These are phyloP conservation scores for Blastomyces percursus DNA, from an alignment of 2,329 filamentous ascomycete genomes.

Conservation along the genomic window DNA sequence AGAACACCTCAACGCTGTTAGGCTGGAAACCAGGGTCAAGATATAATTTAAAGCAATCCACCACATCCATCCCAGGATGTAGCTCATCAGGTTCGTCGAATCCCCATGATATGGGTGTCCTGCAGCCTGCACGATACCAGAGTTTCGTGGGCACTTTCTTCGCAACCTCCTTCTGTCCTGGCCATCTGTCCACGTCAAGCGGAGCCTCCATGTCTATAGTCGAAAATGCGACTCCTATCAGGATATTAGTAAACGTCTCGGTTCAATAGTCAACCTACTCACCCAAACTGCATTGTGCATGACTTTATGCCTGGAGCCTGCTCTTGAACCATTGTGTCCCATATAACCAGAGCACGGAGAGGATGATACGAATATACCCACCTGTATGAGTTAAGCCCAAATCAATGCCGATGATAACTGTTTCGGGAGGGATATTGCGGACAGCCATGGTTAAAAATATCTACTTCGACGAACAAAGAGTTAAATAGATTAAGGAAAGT, in stretches of 20 bases:
- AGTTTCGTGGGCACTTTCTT: conserved; percentile 5
- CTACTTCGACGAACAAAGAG: not conserved
- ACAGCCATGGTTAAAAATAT: not conserved
- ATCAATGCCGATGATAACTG: conserved; percentile 5
- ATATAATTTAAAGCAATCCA: conserved; percentile 7
- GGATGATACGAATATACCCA: not conserved
- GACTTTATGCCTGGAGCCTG: not conserved
- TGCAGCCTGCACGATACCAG: conserved; percentile 5
- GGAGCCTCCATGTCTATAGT: not conserved
- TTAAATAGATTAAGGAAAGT: not conserved
- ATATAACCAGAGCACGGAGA: not conserved
- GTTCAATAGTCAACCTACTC: not conserved
- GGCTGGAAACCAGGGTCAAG: conserved; percentile 2
- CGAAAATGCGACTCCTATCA: conserved; percentile 5
- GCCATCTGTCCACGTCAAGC: not conserved
- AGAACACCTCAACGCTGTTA: not conserved
- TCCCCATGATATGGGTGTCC: conserved; percentile 1
- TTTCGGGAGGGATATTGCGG: not conserved
- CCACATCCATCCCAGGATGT: conserved; percentile 3
- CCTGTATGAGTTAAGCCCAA: conserved; percentile 4
- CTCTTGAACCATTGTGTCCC: not conserved
- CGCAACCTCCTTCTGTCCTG: not conserved
- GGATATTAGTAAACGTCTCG: not conserved
- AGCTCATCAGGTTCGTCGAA: not conserved
- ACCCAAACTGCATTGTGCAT: not conserved